Conservation (phyloP, 192 early-diverging fungal genomes). For the Gryganskiella cystojenkinii region DNA sequence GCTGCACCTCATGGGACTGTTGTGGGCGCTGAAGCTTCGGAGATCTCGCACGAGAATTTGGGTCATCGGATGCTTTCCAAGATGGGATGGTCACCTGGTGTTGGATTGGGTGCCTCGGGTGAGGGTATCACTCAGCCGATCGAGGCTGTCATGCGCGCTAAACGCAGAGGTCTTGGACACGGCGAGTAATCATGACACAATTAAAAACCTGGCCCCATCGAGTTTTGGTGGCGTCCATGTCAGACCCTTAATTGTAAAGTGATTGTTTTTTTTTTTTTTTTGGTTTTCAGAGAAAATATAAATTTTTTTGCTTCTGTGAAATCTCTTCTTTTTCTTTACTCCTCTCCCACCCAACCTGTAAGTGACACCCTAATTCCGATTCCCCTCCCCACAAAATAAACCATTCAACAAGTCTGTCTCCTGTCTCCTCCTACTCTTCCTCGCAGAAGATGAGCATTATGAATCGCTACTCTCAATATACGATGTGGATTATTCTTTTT, state of each 20-base stretch:
- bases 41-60: conserved; percentile 67
- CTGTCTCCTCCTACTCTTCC: not conserved
- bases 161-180: conserved; percentile 56
- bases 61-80: conserved; percentile 75
- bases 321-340: not conserved
- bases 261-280: conserved; percentile 7
- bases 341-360: conserved; percentile 9
- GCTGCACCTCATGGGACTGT: conserved; percentile 59
- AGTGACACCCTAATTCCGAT: not conserved
- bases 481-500: conserved; percentile 52
- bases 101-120: conserved; percentile 55
- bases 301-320: not conserved
- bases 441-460: conserved; percentile 52
- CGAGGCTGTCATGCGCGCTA: conserved; percentile 60
- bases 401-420: not conserved
- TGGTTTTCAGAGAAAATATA: not conserved
- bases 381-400: no score
- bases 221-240: not conserved
- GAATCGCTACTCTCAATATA: conserved; percentile 58
- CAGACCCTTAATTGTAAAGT: not conserved
- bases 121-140: conserved; percentile 63
- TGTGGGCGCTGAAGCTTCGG: conserved; percentile 63
- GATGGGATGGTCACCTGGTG: conserved; percentile 71
- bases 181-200: no score
- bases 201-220: no score